Evolutionary conservation across 805 yeast species (phyloP), one percentile per base, ranked within the genome.

Genomic region (Danielia reshetovae): DNA sequence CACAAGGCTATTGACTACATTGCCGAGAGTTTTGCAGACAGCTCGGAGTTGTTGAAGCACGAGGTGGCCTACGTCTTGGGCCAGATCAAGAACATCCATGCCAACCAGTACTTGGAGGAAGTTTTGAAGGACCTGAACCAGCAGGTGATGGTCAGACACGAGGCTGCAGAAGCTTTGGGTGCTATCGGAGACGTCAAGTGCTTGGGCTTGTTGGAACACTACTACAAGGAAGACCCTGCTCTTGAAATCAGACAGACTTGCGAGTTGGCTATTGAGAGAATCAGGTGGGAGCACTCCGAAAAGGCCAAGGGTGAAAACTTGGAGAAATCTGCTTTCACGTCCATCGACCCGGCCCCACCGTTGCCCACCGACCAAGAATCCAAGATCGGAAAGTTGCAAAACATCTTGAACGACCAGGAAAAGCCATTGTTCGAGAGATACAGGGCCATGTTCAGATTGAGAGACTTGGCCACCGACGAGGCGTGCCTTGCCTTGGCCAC

Each of bases 341-440:
- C 95, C 27, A 84, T 93, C 43, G 99, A 93, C 57, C 99, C 99
- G 29, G 98, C 99, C 16, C 99, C 99, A 35, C 97, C 99, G 7
- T 65, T 93, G 59, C 81, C 96, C n/a, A 55, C 79, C 29, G 62
- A 62, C 46, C 38, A 49, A 32, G 62, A 56, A 32, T 76, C 76
- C 49, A 75, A 80, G 52, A 71, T 90, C 30, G 79, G 70, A 13
- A 79, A 79, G 53, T 72, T 93, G 50, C 75, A 79, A 54, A 52
- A 53, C 21, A 72, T 85, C 38, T 72, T 93, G 54, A 87, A 85
- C 56, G 83, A 87, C 60, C 89, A 85, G 59, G 58, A 62, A 1
- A 73, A 72, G 52, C 85, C 97, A 11, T 72, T 93, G 47, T 93
- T 93, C 57, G 89, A 88, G 64, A 79, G 98, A 63, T 93, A 93